These are phyloP conservation scores for Suhomyces bribrorum DNA, from an alignment of 1,139 yeast genomes.

Conservation along the genomic window DNA sequence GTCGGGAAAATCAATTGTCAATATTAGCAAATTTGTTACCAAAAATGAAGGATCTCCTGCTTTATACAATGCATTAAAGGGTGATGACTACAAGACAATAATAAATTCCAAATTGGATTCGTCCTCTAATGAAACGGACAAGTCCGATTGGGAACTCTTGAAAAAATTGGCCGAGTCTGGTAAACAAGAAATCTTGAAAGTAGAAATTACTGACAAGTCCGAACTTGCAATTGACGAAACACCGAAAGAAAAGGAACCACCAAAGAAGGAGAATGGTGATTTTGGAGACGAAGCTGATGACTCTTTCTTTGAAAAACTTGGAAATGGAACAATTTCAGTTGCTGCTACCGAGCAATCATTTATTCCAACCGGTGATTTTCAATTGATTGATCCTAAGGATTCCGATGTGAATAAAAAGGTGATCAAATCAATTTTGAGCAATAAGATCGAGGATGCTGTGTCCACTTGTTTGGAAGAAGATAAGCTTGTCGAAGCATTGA, in stretches of 20 bases:
- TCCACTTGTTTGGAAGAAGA: slow-evolving; percentile 63
- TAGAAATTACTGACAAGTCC: slow-evolving; percentile 23
- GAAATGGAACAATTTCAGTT: slow-evolving; percentile 24
- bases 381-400: slow-evolving; percentile 27
- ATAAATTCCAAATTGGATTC: slow-evolving; percentile 53
- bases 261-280: slow-evolving; percentile 15
- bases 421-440: slow-evolving; percentile 58
- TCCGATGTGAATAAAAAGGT: slow-evolving; percentile 44
- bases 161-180: slow-evolving; percentile 56
- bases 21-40: slow-evolving; percentile 51
- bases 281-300: slow-evolving; percentile 42
- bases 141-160: slow-evolving; percentile 78
- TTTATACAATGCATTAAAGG: slow-evolving; percentile 60
- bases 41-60: slow-evolving; percentile 42
- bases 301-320: slow-evolving; percentile 50
- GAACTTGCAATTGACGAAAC: slow-evolving; percentile 23
- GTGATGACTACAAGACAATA: slow-evolving; percentile 54
- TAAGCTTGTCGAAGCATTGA: slow-evolving; percentile 73
- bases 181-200: slow-evolving; percentile 39
- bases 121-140: slow-evolving; percentile 44
- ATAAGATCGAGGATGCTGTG: slow-evolving; percentile 70
- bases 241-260: too few relatives aligned
- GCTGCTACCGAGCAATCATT: slow-evolving; percentile 21
- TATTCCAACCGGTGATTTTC: slow-evolving; percentile 51
- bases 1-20: slow-evolving; percentile 47